Evolutionary conservation across 2,329 filamentous ascomycete genomes (phyloP).

Genomic region (Cytospora paraplurivora): DNA sequence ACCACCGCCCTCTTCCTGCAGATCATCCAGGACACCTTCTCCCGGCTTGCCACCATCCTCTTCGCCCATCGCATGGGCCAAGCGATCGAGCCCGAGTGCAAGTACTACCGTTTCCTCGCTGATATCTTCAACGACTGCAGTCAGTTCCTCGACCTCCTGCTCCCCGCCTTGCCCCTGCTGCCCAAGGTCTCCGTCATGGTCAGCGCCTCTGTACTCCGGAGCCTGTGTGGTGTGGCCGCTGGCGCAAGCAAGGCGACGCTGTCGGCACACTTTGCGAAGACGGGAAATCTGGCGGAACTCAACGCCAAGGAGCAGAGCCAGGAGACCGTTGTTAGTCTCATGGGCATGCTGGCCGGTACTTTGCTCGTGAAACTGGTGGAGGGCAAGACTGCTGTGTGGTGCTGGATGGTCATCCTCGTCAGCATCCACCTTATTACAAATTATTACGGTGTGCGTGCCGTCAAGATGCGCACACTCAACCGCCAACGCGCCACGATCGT

Average conservation of each 20-base stretch:
- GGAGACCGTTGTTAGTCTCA: conserved; percentile 86
- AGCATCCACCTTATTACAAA: conserved; percentile 80
- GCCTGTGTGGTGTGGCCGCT: conserved; percentile 85
- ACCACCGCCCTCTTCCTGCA: conserved; percentile 81
- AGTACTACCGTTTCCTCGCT: conserved; percentile 82
- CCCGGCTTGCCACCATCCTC: conserved; percentile 79
- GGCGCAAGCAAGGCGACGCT: conserved; percentile 88
- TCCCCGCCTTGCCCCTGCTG: conserved; percentile 66
- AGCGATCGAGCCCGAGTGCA: conserved; percentile 86
- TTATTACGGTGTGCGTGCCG: conserved; percentile 79
- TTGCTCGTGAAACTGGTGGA: conserved; percentile 77
- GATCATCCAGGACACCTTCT: conserved; percentile 79
- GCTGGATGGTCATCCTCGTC: conserved; percentile 70
- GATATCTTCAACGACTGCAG: conserved; percentile 87
- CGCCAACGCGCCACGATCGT: conserved; percentile 82
- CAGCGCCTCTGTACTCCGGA: conserved; percentile 53
- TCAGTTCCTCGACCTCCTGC: conserved; percentile 83
- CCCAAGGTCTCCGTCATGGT: conserved; percentile 55
- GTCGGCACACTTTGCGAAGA: conserved; percentile 86
- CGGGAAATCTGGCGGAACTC: conserved; percentile 86
- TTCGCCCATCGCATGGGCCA: conserved; percentile 84
- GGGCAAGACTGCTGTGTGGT: conserved; percentile 72
- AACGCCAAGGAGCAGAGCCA: conserved; percentile 96
- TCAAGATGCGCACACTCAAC: conserved; percentile 83
- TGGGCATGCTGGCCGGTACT: conserved; percentile 85